Conservation (phyloP, 2,329 filamentous ascomycete species). For the Trichoderma citrinoviride region DNA sequence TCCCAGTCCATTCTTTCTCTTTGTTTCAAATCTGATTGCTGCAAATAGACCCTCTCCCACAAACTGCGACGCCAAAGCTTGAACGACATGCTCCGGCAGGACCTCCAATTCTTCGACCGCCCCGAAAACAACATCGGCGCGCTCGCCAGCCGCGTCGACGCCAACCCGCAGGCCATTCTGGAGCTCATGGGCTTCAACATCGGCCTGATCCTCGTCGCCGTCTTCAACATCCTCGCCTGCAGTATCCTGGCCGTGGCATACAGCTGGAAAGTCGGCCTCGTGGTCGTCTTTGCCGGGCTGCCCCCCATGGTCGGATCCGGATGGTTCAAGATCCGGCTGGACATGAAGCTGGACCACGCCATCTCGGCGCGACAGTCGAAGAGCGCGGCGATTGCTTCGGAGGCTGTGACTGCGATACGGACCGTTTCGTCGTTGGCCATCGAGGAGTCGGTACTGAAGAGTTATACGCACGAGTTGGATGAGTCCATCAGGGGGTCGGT, state of each 20-base stretch:
- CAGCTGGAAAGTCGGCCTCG: constrained; percentile 49
- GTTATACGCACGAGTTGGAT: constrained; percentile 34
- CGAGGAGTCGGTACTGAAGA: constrained; percentile 36
- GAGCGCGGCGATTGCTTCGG: constrained; percentile 45
- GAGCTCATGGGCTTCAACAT: constrained; percentile 45
- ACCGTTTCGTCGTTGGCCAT: constrained; percentile 44
- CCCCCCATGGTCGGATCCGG: constrained; percentile 39
- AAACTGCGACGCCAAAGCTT: constrained; percentile 35
- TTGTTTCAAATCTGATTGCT: not conserved
- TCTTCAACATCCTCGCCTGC: constrained; percentile 39
- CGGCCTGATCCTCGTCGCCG: constrained; percentile 39
- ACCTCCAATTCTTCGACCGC: constrained; percentile 44
- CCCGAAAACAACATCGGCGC: constrained; percentile 41
- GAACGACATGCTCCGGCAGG: constrained; percentile 38
- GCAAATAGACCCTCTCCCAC: constrained; percentile 23
- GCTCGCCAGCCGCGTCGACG: constrained; percentile 37
- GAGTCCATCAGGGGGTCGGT: constrained; percentile 32
- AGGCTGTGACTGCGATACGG: constrained; percentile 40
- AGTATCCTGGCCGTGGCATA: constrained; percentile 44
- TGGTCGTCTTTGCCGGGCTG: constrained; percentile 45
- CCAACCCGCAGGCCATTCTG: constrained; percentile 40
- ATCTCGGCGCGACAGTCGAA: constrained; percentile 36
- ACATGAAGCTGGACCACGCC: constrained; percentile 39
- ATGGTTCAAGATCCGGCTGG: constrained; percentile 41
- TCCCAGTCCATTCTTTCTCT: no score